Conservation (phyloP, 2,329 filamentous ascomycete species). For the Fusarium circinatum region DNA sequence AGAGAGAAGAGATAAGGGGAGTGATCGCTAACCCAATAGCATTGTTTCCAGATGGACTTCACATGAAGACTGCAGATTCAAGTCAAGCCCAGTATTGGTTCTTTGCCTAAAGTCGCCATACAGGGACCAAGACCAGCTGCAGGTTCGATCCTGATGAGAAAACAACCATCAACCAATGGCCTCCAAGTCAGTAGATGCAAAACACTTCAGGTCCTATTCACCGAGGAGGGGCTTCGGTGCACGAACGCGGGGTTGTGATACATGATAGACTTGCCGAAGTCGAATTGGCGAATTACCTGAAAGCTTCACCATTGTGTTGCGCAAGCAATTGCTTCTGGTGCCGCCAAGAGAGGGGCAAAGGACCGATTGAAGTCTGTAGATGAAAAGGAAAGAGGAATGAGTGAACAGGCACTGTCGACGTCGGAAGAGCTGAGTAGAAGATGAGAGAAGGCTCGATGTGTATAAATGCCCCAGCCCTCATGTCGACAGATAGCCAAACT, state of each 20-base stretch:
- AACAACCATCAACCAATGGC: background rate
- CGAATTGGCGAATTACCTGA: background rate
- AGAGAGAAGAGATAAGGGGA: background rate
- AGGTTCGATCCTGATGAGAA: fast-evolving
- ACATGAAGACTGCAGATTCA: background rate
- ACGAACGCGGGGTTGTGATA: background rate
- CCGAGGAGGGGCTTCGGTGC: background rate
- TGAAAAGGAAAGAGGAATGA: background rate
- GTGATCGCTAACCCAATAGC: background rate
- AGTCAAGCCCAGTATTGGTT: background rate
- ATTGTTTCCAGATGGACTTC: fast-evolving
- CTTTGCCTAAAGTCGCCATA: background rate
- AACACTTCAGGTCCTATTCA: background rate
- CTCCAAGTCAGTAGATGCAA: background rate
- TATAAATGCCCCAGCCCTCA: background rate
- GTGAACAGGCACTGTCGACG: too few relatives aligned
- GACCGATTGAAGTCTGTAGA: background rate
- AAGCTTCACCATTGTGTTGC: background rate
- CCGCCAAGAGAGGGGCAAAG: background rate
- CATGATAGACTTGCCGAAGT: background rate
- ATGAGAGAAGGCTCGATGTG: background rate
- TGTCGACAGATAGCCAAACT: fast-evolving
- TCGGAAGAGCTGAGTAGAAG: too few relatives aligned
- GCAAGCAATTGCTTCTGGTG: background rate
- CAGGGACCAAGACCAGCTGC: background rate